A percentile compares a stretch with the other conserved stretches of the same genome.
These are phyloP conservation scores for Colletotrichum sp. DNA, from an alignment of 2,329 filamentous ascomycete species.

Conservation along the genomic window DNA sequence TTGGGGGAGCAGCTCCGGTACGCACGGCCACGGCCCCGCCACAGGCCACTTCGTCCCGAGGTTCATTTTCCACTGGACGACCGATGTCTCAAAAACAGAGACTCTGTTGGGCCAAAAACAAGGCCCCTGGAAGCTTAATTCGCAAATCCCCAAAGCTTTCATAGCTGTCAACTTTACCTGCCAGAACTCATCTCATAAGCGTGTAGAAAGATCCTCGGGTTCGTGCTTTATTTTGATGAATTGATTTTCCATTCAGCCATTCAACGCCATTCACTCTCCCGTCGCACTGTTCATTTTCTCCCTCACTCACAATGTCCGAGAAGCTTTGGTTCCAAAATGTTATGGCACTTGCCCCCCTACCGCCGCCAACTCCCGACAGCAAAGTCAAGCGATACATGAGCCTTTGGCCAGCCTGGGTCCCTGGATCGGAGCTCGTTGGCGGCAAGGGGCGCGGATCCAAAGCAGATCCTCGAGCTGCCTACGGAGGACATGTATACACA, in stretches of 20 bases:
- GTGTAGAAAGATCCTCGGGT: neutral
- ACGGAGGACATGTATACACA: slow-evolving; percentile 42
- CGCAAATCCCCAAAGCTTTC: neutral
- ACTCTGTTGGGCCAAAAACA: neutral
- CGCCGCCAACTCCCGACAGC: neutral
- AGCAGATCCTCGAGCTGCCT: slow-evolving; percentile 28
- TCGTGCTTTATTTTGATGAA: neutral
- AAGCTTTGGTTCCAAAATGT: slow-evolving; percentile 10
- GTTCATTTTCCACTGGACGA: neutral
- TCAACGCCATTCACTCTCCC: neutral
- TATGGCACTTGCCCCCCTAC: slow-evolving; percentile 9
- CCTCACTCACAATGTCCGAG: neutral
- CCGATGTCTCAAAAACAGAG: neutral
- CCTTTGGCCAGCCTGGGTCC: slow-evolving; percentile 19
- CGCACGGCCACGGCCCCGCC: slow-evolving; percentile 14
- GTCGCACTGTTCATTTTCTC: neutral
- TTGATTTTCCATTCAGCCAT: neutral
- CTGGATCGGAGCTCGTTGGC: slow-evolving; percentile 14
- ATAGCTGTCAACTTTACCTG: neutral
- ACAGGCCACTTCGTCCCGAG: slow-evolving; percentile 14
- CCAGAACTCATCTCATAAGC: neutral
- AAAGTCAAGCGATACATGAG: slow-evolving; percentile 15
- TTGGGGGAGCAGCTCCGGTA: neutral
- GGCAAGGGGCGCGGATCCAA: slow-evolving; percentile 10
- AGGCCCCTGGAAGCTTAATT: neutral